Percentiles rank a stretch among this genome's conserved stretches.
Conservation (phyloP, 140 eudicot genomes). For the Anethum foeniculum region DNA sequence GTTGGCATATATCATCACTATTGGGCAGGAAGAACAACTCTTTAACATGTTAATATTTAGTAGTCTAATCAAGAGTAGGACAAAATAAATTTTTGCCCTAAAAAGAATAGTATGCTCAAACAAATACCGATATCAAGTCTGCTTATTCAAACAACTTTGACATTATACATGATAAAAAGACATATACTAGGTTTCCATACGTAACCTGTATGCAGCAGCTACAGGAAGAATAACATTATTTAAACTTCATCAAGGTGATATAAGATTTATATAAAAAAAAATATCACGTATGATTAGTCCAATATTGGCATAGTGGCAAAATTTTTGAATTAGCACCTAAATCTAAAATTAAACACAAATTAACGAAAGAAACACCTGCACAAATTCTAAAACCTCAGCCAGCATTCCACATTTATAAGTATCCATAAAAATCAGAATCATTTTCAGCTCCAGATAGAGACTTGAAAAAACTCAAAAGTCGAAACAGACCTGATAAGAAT, state of each 20-base stretch:
- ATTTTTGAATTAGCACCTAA: not conserved
- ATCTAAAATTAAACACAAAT: too few species aligned
- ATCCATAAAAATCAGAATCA: not conserved
- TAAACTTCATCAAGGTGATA: too few species aligned
- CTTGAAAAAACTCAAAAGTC: not conserved
- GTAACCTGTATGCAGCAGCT: not conserved
- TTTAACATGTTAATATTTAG: not conserved
- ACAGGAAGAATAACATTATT: not conserved
- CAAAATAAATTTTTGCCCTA: not conserved
- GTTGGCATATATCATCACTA: not conserved
- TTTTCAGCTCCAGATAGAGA: not conserved
- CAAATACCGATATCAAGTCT: not conserved
- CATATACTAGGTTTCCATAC: not conserved
- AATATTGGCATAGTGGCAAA: too few species aligned
- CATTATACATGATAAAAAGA: not conserved
- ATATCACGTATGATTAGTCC: too few species aligned
- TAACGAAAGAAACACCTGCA: not conserved
- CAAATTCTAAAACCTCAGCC: not conserved
- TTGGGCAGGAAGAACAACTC: not conserved
- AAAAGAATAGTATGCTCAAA: not conserved
- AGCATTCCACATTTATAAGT: not conserved
- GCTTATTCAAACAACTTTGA: not conserved
- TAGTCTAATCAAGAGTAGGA: not conserved
- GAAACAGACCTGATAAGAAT: conserved; percentile 44
- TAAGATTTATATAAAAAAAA: too few species aligned